Percentiles rank a stretch among this genome's conserved stretches.
phyloP scores from a whole-genome alignment of 257 asterid genomes.

The Solanum microdontum region DNA sequence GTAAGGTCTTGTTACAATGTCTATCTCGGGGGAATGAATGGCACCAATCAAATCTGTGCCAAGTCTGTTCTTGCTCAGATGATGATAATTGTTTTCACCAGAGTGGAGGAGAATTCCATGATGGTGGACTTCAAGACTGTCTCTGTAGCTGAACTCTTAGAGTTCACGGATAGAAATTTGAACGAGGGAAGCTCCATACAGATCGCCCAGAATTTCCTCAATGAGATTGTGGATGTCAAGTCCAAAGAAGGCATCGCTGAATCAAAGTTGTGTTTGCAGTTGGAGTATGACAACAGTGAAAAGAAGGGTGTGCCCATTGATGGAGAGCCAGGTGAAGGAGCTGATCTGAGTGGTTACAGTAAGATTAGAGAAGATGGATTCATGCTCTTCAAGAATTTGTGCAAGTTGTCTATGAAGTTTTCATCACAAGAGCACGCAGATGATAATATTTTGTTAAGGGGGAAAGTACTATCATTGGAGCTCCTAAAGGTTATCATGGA shows the following conservation, averaged over 20 bases:
- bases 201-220: slow-evolving; percentile 66
- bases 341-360: slow-evolving; percentile 45
- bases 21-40: slow-evolving; percentile 81
- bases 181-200: slow-evolving; percentile 88
- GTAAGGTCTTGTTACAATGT: slow-evolving; percentile 95
- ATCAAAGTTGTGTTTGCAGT: slow-evolving; percentile 15
- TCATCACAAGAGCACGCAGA: slow-evolving; percentile 78
- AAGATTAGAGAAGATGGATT: slow-evolving; percentile 90
- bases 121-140: slow-evolving; percentile 44
- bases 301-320: slow-evolving; percentile 16
- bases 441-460: slow-evolving; percentile 92
- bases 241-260: slow-evolving; percentile 56
- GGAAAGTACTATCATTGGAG: slow-evolving; percentile 85
- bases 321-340: slow-evolving; percentile 16
- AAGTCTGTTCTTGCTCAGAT: slow-evolving; percentile 93
- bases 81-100: slow-evolving; percentile 80
- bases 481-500: slow-evolving; percentile 83
- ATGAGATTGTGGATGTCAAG: slow-evolving; percentile 64
- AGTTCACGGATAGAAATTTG: slow-evolving; percentile 84
- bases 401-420: slow-evolving; percentile 94
- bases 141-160: slow-evolving; percentile 65
- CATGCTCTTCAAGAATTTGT: slow-evolving; percentile 77
- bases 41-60: slow-evolving; percentile 99
- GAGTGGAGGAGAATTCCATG: slow-evolving; percentile 68
- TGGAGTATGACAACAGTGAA: slow-evolving; percentile 29